phyloP scores from a whole-genome alignment of 2,329 filamentous ascomycete genomes.

The Epichloe glyceriae region DNA sequence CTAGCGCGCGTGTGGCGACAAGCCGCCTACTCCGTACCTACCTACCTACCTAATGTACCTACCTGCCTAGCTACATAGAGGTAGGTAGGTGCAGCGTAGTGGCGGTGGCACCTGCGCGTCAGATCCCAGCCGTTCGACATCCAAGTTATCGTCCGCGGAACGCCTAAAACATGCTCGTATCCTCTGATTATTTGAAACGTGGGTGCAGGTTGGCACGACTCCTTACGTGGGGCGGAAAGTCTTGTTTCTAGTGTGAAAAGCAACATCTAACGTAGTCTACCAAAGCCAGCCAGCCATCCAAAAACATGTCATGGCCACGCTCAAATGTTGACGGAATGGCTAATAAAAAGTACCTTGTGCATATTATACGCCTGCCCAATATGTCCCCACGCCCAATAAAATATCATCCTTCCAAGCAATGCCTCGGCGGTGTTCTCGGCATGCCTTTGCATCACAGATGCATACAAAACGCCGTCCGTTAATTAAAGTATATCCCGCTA shows the following conservation, averaged over 20 bases:
- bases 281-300: neutral
- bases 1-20: neutral
- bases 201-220: too few relatives aligned
- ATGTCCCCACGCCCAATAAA: neutral
- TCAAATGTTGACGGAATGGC: neutral
- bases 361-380: neutral
- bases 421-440: too few relatives aligned
- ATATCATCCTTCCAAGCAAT: too few relatives aligned
- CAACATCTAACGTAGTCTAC: neutral
- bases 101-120: neutral
- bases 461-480: conserved; percentile 1
- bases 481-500: conserved; percentile 4
- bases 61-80: too few relatives aligned
- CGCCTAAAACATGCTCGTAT: too few relatives aligned
- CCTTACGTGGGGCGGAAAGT: too few relatives aligned
- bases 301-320: neutral
- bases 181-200: too few relatives aligned
- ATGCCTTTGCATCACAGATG: neutral
- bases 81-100: too few relatives aligned
- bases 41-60: too few relatives aligned
- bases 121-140: too few relatives aligned
- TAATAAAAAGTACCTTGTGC: too few relatives aligned
- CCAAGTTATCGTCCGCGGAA: too few relatives aligned
- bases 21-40: neutral
- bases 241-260: neutral